These are phyloP conservation scores for Kandelia obovata DNA, from an alignment of 345 rosid genomes.

Conservation along the genomic window DNA sequence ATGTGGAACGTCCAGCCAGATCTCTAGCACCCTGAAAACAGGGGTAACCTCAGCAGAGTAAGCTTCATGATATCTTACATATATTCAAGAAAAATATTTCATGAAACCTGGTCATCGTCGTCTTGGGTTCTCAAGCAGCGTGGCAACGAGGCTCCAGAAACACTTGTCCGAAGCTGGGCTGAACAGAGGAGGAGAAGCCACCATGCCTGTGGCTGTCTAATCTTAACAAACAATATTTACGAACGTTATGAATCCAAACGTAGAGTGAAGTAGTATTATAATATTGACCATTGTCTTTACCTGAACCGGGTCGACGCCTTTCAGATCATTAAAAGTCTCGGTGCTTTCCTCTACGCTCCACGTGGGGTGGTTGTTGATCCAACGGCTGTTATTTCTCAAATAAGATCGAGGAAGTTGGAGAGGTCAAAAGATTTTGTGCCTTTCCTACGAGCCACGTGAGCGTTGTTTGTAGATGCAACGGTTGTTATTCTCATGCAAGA, in stretches of 20 bases:
- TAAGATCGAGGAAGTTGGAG: no score
- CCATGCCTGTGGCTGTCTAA: conserved; percentile 1
- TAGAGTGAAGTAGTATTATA: no score
- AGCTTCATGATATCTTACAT: background rate
- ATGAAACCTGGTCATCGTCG: conserved; percentile 11
- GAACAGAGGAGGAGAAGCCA: conserved; percentile 28
- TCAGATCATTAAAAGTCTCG: background rate
- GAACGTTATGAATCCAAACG: conserved; percentile 13
- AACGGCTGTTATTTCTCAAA: no score
- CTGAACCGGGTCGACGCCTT: background rate
- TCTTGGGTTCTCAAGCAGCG: conserved; percentile 31
- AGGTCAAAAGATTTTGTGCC: no score
- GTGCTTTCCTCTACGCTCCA: background rate
- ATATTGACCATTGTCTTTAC: background rate
- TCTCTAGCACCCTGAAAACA: conserved; percentile 66
- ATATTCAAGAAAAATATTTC: background rate
- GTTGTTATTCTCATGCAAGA: background rate
- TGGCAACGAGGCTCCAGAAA: conserved; percentile 46
- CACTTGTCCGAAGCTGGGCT: conserved; percentile 49
- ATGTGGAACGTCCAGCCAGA: conserved; percentile 74
- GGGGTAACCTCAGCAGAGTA: background rate
- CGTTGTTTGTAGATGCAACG: conserved; percentile 1
- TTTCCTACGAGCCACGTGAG: conserved; percentile 8
- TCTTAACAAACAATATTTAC: background rate
- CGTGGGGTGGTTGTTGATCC: no score